A percentile compares a stretch with the other conserved stretches of the same genome.
Conservation (phyloP, 129 eudicot genomes). For the Saposhnikovia divaricata region DNA sequence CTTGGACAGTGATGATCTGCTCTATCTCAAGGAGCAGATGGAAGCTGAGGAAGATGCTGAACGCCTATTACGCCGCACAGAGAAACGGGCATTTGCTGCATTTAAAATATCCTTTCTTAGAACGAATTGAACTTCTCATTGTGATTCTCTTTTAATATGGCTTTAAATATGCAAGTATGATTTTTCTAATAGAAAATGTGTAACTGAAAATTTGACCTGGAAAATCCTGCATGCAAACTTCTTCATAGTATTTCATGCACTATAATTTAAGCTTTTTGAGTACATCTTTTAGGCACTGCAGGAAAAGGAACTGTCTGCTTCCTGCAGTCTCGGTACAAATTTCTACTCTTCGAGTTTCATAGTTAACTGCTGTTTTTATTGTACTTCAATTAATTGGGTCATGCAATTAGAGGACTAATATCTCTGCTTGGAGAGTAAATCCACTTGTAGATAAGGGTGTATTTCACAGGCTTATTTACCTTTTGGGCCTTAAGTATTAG, state of each 20-base stretch:
- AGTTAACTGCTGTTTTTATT: not conserved
- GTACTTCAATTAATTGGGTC: not conserved
- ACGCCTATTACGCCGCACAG: conserved; percentile 87
- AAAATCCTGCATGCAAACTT: not conserved
- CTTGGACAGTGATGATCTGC: conserved; percentile 95
- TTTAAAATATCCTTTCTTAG: conserved; percentile 78
- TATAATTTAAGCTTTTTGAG: not conserved
- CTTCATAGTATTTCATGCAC: not conserved
- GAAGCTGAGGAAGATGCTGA: conserved; percentile 99
- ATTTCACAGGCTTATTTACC: not conserved
- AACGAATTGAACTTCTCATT: not conserved
- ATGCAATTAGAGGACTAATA: not conserved
- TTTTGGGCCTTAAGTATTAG: not conserved
- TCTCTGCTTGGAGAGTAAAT: not conserved
- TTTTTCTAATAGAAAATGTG: not conserved
- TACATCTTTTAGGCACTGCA: not conserved
- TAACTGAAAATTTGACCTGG: not conserved
- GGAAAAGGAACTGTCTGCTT: not conserved
- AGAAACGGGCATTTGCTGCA: conserved; percentile 94
- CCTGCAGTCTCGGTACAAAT: not conserved
- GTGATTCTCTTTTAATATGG: not conserved
- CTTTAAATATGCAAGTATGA: not conserved
- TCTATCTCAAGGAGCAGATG: conserved; percentile 98
- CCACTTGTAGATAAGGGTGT: not conserved
- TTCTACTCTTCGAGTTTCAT: not conserved